A percentile compares a stretch with the other conserved stretches of the same genome.
phyloP scores from a whole-genome alignment of 495 filamentous ascomycete genomes.

The Penicillium ochrochloron region DNA sequence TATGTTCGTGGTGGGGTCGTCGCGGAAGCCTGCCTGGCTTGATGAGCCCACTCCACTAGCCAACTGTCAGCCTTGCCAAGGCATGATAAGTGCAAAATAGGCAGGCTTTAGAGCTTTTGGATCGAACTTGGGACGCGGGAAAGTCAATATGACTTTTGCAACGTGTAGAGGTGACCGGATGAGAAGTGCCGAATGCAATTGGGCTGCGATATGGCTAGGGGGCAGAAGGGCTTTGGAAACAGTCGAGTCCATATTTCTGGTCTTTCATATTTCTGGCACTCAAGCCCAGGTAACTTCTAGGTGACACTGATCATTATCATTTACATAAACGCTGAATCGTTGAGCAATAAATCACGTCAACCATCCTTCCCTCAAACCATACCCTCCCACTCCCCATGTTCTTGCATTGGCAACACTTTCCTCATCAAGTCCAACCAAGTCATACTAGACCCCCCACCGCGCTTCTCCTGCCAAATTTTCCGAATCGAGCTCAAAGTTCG shows the following conservation, averaged over 20 bases:
- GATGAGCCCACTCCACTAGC: neutral
- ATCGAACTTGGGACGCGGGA: neutral
- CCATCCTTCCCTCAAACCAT: neutral
- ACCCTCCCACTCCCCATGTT: neutral
- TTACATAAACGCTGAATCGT: neutral
- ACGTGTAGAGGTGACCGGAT: no score
- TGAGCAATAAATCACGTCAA: neutral
- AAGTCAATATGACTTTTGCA: neutral
- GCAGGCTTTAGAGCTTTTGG: neutral
- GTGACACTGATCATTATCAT: neutral
- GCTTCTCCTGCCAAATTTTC: conserved; percentile 28
- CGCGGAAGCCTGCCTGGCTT: conserved; percentile 26
- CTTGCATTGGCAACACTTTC: conserved; percentile 5
- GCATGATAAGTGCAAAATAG: no score
- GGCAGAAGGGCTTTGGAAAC: no score
- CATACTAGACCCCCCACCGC: conserved; percentile 17
- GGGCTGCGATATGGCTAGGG: no score
- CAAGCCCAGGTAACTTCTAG: no score
- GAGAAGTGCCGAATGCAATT: no score
- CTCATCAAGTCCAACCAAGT: conserved; percentile 32
- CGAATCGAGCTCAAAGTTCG: conserved; percentile 20
- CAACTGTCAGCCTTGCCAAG: neutral
- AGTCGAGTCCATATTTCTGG: no score
- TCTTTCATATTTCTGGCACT: no score
- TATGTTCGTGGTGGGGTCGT: conserved; percentile 18